Evolutionary conservation across 139 green algal genomes (phyloP), one percentile per base, ranked within the genome.

Genomic region (Asterochloris sp.): DNA sequence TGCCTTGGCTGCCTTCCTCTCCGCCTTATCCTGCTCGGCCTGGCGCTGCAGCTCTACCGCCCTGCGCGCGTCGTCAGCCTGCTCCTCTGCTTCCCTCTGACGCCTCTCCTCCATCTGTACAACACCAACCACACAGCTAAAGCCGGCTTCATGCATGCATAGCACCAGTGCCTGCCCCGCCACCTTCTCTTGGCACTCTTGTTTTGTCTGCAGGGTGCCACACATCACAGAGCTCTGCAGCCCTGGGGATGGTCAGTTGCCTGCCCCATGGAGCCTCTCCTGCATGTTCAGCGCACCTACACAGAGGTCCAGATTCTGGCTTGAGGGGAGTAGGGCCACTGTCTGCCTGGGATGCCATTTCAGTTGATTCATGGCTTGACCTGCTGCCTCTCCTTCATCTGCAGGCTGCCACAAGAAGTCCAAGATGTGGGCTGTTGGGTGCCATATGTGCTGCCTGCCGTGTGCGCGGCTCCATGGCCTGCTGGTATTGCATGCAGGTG

Each of bases 1-100:
- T 69, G 76, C 76, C 60, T 80, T 80, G 60, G 13, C 68, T 17
- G 76, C 76, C 76, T 80, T 80, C 24, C 67, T 67, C 21, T 80
- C 76, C 13, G 67, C 76, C 38, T 80, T 62, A 47, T 69, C 67
- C 60, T 69, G 76, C 76, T 80, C 68, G 24, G 47, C 68, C 60
- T 80, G 76, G 21, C 68, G 76, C 29, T 64, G 16, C 24, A 80
- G 0, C 24, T 69, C 60, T 27, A 60, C 26, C 14, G 60, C 76
- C 60, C 67, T 14, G 23, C 21, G 29, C 12, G 13, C 24, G 23
- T 80, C 76, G 23, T 21, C 60, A 11, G 76, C 76, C 60, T 12
- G 10, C 76, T 80, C 54, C 26, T 80, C 76, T 69, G 47, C 60
- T 14, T 80, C 47, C 24, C 54, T 67, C 60, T 69, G 76, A n/a